Evolutionary conservation across 352 stramenopile genomes (phyloP), one percentile per base, ranked within the genome.

Genomic region (Pythium sp.): DNA sequence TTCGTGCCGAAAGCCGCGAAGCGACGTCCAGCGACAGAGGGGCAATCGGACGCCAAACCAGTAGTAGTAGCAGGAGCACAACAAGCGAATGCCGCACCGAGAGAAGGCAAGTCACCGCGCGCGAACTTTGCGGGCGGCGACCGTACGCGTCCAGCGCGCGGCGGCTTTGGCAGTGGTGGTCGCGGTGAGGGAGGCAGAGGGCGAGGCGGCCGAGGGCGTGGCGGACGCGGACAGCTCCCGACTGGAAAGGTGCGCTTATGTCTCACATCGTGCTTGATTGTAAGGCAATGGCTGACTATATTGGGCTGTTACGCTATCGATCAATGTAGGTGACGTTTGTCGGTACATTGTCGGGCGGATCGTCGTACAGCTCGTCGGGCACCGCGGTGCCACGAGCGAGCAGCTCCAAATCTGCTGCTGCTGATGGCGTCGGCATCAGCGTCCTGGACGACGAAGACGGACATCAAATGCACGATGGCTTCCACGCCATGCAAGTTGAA

Each of bases 401-500:
- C 4, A 71, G 68, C 18, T 73, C 81, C 24, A 91, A 90, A 65
- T 59, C 68, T 32, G 72, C 74, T n/a, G 83, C 86, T 18, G 86
- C 88, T 30, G 84, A 91, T 28, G 88, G 84, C n/a, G 79, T 90
- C 5, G 88, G 88, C 34, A 95, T 95, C 70, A 95, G 88, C 76
- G 80, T 95, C 18, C 67, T 95, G 18, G 88, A 95, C 55, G 81
- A 93, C 22, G 78, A 83, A 34, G 77, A 91, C n/a, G 73, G 70
- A 5, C 58, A 60, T 11, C 64, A 62, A 24, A 69, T 90, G 57
- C 78, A 79, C 5, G 80, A 83, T 9, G 70, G 80, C 26, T 81
- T 90, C 8, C 67, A 79, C 20, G 75, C 77, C 6, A 82, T 85
- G 64, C 73, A 93, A 38, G 76, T 92, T 34, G 74, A 91, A 70